phyloP scores from a whole-genome alignment of 192 early-diverging fungal genomes.

The Geranomyces michiganensis region DNA sequence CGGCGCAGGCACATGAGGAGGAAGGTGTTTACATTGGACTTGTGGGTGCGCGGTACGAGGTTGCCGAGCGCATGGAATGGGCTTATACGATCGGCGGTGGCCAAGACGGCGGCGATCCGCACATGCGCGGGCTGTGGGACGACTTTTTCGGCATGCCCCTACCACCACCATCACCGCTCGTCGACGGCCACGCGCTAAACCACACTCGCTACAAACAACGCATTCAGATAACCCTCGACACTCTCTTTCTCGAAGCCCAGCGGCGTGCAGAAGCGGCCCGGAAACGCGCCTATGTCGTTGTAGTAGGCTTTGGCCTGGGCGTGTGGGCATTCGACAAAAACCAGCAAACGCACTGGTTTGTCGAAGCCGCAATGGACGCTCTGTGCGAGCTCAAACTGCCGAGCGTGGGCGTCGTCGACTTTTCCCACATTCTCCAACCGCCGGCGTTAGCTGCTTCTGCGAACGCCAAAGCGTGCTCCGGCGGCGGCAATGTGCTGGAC shows the following conservation, averaged over 20 bases:
- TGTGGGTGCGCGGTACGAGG: conserved; percentile 44
- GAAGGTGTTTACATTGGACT: conserved; percentile 33
- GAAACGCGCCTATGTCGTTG: conserved; percentile 29
- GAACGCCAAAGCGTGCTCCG: background rate
- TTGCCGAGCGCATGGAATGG: conserved; percentile 32
- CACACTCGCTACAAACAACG: conserved; percentile 20
- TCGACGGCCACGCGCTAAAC: conserved; percentile 22
- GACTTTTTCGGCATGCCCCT: conserved; percentile 19
- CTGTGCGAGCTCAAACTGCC: conserved; percentile 11
- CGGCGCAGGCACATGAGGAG: conserved; percentile 1
- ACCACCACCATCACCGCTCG: too few relatives aligned
- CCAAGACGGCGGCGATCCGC: background rate
- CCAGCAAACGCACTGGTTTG: conserved; percentile 28
- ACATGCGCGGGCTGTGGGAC: conserved; percentile 2
- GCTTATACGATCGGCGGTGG: background rate
- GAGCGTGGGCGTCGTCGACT: conserved; percentile 34
- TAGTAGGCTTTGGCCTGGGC: conserved; percentile 46
- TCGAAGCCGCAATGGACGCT: conserved; percentile 36
- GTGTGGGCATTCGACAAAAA: conserved; percentile 36
- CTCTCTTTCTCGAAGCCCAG: conserved; percentile 44
- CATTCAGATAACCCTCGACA: conserved; percentile 30
- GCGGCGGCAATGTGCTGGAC: conserved; percentile 3
- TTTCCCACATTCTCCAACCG: conserved; percentile 7
- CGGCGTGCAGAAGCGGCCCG: conserved; percentile 11
- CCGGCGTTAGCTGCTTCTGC: background rate